Conservation (phyloP, 345 rosid genomes). For the Pistacia integerrima region DNA sequence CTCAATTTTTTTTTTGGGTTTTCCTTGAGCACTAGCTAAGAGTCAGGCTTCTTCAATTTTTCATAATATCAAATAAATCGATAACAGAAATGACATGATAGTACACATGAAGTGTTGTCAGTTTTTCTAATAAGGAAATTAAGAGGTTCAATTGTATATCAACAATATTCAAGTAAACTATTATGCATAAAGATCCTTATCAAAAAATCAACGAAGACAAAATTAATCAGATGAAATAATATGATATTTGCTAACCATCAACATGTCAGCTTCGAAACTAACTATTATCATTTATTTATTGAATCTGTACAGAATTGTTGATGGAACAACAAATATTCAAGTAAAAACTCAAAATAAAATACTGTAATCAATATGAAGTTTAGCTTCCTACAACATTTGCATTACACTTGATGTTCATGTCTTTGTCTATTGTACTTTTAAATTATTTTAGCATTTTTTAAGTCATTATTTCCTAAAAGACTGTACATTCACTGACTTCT, state of each 20-base stretch:
- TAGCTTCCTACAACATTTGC: background rate
- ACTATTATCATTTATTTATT: background rate
- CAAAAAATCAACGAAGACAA: background rate
- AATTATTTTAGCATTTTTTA: background rate
- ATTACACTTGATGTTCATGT: background rate
- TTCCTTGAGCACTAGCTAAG: background rate
- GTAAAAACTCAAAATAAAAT: background rate
- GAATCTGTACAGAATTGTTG: background rate
- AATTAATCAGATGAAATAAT: background rate
- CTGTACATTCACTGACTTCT: background rate
- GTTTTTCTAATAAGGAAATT: background rate
- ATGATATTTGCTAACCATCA: background rate
- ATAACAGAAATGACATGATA: background rate
- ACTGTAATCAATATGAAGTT: slow-evolving; percentile 5
- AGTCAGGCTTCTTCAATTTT: background rate
- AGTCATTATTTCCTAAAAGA: background rate
- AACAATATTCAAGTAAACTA: background rate
- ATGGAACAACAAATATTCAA: background rate
- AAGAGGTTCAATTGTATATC: background rate
- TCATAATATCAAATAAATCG: too few relatives aligned
- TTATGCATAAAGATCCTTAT: background rate
- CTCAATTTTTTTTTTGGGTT: too few relatives aligned
- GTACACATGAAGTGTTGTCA: too few relatives aligned
- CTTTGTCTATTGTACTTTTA: background rate
- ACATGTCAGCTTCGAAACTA: background rate